These are phyloP conservation scores for Penstemon davidsonii DNA, from an alignment of 257 asterid genomes.

Conservation along the genomic window DNA sequence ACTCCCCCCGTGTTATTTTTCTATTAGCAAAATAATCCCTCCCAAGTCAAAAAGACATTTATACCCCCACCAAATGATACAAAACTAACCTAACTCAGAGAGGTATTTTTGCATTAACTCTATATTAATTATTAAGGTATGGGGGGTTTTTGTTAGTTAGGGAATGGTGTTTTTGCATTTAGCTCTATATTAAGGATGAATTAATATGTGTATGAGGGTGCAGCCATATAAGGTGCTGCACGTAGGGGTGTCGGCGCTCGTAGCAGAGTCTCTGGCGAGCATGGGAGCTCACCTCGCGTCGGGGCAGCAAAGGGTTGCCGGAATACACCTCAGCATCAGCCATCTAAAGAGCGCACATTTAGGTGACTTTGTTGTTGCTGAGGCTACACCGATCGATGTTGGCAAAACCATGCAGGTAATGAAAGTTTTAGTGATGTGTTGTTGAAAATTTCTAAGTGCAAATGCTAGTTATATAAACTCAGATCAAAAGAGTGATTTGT, in stretches of 20 bases:
- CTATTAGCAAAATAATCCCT: too few relatives aligned
- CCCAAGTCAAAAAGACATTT: too few relatives aligned
- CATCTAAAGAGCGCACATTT: conserved; percentile 67
- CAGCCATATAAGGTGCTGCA: conserved; percentile 55
- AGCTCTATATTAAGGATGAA: too few relatives aligned
- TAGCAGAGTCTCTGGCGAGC: conserved; percentile 59
- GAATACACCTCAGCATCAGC: conserved; percentile 51
- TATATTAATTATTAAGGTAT: too few relatives aligned
- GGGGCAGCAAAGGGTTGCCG: conserved; percentile 51
- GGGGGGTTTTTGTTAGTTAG: too few relatives aligned
- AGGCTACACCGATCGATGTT: conserved; percentile 61
- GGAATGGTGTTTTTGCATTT: too few relatives aligned
- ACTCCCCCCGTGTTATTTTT: too few relatives aligned
- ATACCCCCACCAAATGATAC: too few relatives aligned
- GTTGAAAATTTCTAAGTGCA: neutral
- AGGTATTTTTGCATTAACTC: too few relatives aligned
- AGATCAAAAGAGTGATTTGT: neutral
- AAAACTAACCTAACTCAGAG: too few relatives aligned
- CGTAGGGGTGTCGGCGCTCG: conserved; percentile 57
- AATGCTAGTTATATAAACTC: neutral
- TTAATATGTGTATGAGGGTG: too few relatives aligned
- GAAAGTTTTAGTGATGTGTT: neutral
- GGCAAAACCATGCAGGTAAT: conserved; percentile 74
- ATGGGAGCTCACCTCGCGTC: conserved; percentile 60
- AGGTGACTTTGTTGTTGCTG: conserved; percentile 71